Evolutionary conservation across 805 yeast species (phyloP).

Genomic region (Pachysolen tannophilus): DNA sequence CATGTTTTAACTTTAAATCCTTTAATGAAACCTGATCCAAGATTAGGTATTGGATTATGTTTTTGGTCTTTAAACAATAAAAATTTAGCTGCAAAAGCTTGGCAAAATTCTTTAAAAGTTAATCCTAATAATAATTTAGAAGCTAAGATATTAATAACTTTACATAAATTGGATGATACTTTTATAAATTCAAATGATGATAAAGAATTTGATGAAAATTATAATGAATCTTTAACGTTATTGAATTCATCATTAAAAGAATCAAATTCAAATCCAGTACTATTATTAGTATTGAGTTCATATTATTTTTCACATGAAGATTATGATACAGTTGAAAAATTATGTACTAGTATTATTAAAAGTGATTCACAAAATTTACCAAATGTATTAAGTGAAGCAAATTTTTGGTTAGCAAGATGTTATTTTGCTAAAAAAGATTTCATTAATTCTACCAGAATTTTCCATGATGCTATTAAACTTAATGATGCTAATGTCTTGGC

Average conservation of each 20-base stretch:
- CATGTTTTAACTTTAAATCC: slow-evolving; percentile 74
- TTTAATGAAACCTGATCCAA: slow-evolving; percentile 76
- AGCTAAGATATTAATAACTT: slow-evolving; percentile 57
- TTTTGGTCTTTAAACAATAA: slow-evolving; percentile 83
- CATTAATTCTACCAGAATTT: slow-evolving; percentile 62
- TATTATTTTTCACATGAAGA: slow-evolving; percentile 67
- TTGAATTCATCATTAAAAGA: slow-evolving; percentile 31
- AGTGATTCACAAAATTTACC: slow-evolving; percentile 8
- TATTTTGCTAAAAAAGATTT: slow-evolving; percentile 52
- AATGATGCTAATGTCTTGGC: slow-evolving; percentile 63
- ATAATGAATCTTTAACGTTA: slow-evolving; percentile 49
- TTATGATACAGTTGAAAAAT: slow-evolving; percentile 44
- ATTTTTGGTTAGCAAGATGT: slow-evolving; percentile 84
- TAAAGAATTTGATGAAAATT: slow-evolving; percentile 52
- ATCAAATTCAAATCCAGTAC: slow-evolving; percentile 45
- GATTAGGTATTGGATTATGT: slow-evolving; percentile 92
- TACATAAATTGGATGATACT: slow-evolving; percentile 61
- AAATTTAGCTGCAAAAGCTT: slow-evolving; percentile 68
- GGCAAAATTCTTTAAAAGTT: slow-evolving; percentile 72
- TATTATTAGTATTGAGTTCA: slow-evolving; percentile 60
- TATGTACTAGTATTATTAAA: slow-evolving; percentile 26
- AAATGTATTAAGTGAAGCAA: slow-evolving; percentile 48
- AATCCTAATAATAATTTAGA: slow-evolving; percentile 45
- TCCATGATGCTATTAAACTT: slow-evolving; percentile 61
- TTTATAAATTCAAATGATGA: slow-evolving; percentile 48